Conservation (phyloP, 148 eudicot species). For the Spergularia bocconei region DNA sequence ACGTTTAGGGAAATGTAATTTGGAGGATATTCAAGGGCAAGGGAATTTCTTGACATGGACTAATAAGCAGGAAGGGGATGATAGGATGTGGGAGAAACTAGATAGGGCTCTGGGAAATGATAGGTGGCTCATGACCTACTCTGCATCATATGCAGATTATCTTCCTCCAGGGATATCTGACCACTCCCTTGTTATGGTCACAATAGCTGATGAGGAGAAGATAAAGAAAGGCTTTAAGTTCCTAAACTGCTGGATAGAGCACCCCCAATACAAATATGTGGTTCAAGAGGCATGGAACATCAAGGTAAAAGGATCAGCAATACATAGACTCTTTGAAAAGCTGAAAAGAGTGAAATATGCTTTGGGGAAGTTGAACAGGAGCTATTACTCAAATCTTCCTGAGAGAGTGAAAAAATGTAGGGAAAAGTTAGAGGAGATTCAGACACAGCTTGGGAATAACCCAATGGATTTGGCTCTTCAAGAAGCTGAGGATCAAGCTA, state of each 20-base stretch:
- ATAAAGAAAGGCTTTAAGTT: too few species aligned
- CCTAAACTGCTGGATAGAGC: not conserved
- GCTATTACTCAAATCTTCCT: not conserved
- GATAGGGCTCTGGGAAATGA: not conserved
- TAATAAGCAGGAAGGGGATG: not conserved
- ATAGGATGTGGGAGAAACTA: too few species aligned
- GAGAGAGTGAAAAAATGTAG: not conserved
- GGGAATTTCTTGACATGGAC: not conserved
- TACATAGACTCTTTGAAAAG: not conserved
- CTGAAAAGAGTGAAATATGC: not conserved
- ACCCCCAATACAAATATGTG: not conserved
- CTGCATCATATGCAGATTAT: not conserved
- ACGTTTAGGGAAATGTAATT: not conserved
- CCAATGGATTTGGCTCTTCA: not conserved
- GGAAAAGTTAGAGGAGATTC: too few species aligned
- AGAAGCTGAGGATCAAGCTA: too few species aligned
- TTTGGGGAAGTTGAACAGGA: not conserved
- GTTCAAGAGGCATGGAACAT: not conserved
- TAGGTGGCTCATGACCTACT: not conserved
- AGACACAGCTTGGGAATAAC: not conserved
- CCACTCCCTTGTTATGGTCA: not conserved
- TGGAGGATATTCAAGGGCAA: not conserved
- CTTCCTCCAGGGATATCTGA: too few species aligned
- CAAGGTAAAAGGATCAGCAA: not conserved
- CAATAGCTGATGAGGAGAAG: not conserved